Evolutionary conservation across 2,329 filamentous ascomycete genomes (phyloP), one percentile per base, ranked within the genome.

Genomic region (Cladobotryum mycophilum): DNA sequence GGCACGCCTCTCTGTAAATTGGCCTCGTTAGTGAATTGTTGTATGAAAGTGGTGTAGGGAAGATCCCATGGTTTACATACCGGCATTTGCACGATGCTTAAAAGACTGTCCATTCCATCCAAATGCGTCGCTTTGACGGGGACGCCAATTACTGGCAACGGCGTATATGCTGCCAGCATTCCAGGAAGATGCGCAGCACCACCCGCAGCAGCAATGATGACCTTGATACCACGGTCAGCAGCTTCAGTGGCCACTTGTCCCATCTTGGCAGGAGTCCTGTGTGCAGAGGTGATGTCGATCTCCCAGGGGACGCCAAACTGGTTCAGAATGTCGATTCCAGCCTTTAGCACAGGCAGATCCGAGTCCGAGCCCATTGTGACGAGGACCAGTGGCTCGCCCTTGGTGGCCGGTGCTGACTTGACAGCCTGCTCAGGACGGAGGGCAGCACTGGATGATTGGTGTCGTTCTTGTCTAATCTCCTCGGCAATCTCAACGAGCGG

Each of bases 361-460:
- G 84, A 88, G 70, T 89, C 85, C 1, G 88, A 92, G 36, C 88
- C 89, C 88, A 92, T 92, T 25, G 88, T 89, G 3, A 93, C 80
- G 12, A 86, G 81, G 2, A 93, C 84, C 1, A 88, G 67, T 0
- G 85, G 84, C 42, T 67, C 60, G 7, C 12, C 14, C 6, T 13
- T 1, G 11, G 14, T 9, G 13, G 51, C 44, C 13, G 51, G 48
- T n/a, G 54, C 44, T n/a, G 18, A 37, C 22, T 53, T 46, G 48
- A 51, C 40, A 22, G 47, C 42, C 41, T 62, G 60, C 12, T 60
- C 58, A 15, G 65, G 73, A 14, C 68, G 73, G 41, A 73, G 61
- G 40, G 63, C 64, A 44, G 66, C 58, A 51, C 64, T 60, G 11
- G 71, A 61, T 2, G 73, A 66, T 12, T 72, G 60, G 33, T 82